These are phyloP conservation scores for Toxicodendron radicans DNA, from an alignment of 345 rosid genomes.

Conservation along the genomic window DNA sequence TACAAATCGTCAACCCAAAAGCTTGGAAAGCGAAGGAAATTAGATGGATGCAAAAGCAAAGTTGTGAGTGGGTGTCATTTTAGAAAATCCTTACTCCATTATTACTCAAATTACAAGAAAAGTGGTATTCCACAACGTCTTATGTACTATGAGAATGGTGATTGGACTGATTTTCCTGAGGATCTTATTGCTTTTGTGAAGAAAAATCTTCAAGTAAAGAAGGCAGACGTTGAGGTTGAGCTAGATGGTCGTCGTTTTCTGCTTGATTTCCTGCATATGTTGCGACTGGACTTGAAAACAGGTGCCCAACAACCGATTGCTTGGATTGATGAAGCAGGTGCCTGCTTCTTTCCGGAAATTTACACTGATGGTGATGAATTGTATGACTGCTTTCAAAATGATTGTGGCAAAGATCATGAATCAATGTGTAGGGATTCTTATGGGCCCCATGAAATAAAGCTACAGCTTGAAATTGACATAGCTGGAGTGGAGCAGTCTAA, in stretches of 20 bases:
- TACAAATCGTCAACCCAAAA: conserved; percentile 26
- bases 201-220: conserved; percentile 65
- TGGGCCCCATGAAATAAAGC: conserved; percentile 64
- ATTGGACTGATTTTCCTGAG: conserved; percentile 74
- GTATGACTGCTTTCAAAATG: conserved; percentile 39
- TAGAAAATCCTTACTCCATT: conserved; percentile 51
- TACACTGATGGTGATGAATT: conserved; percentile 40
- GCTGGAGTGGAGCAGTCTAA: conserved; percentile 48
- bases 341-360: conserved; percentile 82
- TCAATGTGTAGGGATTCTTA: conserved; percentile 18
- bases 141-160: conserved; percentile 72
- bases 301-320: conserved; percentile 70
- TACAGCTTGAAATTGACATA: conserved; percentile 82
- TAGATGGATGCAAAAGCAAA: conserved; percentile 35
- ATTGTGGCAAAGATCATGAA: conserved; percentile 32
- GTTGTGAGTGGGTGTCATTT: conserved; percentile 29
- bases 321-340: conserved; percentile 85
- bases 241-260: conserved; percentile 43
- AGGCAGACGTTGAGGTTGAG: conserved; percentile 61
- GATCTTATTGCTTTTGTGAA: conserved; percentile 36
- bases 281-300: conserved; percentile 59
- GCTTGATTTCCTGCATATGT: conserved; percentile 88
- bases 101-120: conserved; percentile 68
- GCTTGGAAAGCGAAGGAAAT: conserved; percentile 53
- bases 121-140: conserved; percentile 67